phyloP scores from a whole-genome alignment of 2,329 filamentous ascomycete species.

The Phialophora chinensis region DNA sequence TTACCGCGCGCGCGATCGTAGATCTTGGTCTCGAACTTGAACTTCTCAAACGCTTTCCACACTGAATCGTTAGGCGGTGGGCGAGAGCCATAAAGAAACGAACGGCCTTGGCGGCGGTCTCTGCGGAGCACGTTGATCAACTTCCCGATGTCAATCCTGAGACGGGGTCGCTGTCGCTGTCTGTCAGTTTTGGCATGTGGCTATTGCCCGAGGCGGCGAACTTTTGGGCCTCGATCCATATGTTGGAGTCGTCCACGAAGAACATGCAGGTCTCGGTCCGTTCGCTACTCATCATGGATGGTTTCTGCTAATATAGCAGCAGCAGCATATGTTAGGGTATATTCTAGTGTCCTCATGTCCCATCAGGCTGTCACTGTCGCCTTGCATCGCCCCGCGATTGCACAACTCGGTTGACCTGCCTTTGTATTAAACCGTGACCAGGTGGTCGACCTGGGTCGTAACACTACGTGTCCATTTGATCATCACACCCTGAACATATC shows the following conservation, averaged over 20 bases:
- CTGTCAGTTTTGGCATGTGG: conserved; percentile 7
- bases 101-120: not conserved
- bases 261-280: not conserved
- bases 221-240: conserved; percentile 4
- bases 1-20: conserved; percentile 5
- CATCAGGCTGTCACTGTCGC: not conserved
- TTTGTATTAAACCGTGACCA: not conserved
- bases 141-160: conserved; percentile 3
- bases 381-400: not conserved
- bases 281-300: not conserved
- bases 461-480: no score
- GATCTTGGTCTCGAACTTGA: conserved; percentile 1
- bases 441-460: not conserved
- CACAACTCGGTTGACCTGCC: not conserved
- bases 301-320: not conserved
- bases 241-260: conserved; percentile 9
- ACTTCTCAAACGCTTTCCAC: not conserved
- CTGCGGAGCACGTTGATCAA: not conserved
- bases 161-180: conserved; percentile 2
- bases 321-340: not conserved
- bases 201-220: conserved; percentile 2
- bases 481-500: no score
- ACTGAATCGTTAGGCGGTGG: conserved; percentile 3
- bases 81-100: conserved; percentile 5
- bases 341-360: not conserved